Base-by-base conservation (phyloP, 192 early-diverging fungal genomes). In the Mortierella hygrophila region DNA sequence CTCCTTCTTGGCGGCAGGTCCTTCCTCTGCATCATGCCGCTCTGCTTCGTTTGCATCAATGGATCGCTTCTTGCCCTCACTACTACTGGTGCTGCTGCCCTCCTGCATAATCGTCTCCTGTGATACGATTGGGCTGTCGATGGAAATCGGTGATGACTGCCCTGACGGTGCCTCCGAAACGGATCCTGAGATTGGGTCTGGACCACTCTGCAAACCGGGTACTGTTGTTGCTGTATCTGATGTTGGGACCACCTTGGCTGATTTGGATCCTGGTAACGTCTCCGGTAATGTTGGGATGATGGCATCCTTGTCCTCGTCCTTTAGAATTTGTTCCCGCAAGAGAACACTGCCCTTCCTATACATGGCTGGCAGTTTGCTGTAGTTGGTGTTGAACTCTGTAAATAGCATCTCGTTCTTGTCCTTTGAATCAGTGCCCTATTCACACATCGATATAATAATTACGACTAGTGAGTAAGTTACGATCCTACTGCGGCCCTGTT, bases 401-500 rank as follows among this genome's bases (percentile, higher is more conserved):
- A 97, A 98, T 9, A 99, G 86, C 38, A 99, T 90, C 84, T 99
- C 98, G 88, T 99, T 96, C 82, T 99, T 99, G 37, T 95, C 91
- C 23, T 92, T 94, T 13, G 97, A 96, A 65, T 97, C 91, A 35
- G 97, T 97, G 65, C 95, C 94, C 94, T 97, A 89, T 47, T 29
- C 20, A 21, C 0, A 3, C 26, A 23, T 52, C 18, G 32, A 57
- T 29, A 29, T 37, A 72, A 29, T 65, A 65, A 4, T 15, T 65
- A 32, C 4, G 11, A 29, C 21, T 52, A 6, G 41, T 21, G 29
- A 18, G 37, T 38, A 11, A 41, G 35, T 35, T 9, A 71, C 13
- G 20, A 71, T 13, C 8, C 7, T 21, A 6, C 8, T 40, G 38
- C 38, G 38, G 38, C 6, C 6, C 13, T n/a, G n/a, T 29, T 41